Conservation (phyloP, 805 yeast species). For the Nakazawaea sp. region DNA sequence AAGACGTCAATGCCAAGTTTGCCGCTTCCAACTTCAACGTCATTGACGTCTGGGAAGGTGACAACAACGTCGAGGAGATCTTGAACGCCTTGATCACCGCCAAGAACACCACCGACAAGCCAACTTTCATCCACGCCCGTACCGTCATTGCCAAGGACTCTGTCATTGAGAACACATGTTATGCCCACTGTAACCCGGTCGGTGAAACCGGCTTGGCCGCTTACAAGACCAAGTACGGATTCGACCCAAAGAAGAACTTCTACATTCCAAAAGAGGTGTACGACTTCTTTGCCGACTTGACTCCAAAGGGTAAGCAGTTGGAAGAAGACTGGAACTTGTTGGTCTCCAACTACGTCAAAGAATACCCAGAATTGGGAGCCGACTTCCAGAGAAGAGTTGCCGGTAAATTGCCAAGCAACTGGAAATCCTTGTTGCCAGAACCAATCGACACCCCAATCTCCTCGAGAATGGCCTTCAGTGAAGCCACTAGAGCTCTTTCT, state of each 20-base stretch:
- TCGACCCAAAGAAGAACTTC: constrained; percentile 17
- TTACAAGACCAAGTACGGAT: constrained; percentile 16
- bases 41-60: constrained; percentile 27
- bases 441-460: constrained; percentile 17
- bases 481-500: constrained; percentile 16
- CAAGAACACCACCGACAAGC: constrained; percentile 21
- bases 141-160: constrained; percentile 30
- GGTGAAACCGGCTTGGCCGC: constrained; percentile 18
- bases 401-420: constrained; percentile 22
- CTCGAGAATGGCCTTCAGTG: constrained; percentile 24
- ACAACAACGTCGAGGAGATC: constrained; percentile 22
- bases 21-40: constrained; percentile 29
- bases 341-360: constrained; percentile 15
- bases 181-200: constrained; percentile 30
- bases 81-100: constrained; percentile 28
- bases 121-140: constrained; percentile 28
- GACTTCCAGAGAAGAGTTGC: constrained; percentile 20
- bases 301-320: constrained; percentile 17
- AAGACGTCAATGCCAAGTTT: constrained; percentile 26
- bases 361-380: constrained; percentile 22
- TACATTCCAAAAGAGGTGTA: constrained; percentile 21
- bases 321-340: constrained; percentile 20
- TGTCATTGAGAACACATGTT: constrained; percentile 21
- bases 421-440: constrained; percentile 19
- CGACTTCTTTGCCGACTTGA: constrained; percentile 21